A percentile compares a stretch with the other conserved stretches of the same genome.
Conservation (phyloP, 768 basidiomycete genomes). For the Pleurotus djamor region DNA sequence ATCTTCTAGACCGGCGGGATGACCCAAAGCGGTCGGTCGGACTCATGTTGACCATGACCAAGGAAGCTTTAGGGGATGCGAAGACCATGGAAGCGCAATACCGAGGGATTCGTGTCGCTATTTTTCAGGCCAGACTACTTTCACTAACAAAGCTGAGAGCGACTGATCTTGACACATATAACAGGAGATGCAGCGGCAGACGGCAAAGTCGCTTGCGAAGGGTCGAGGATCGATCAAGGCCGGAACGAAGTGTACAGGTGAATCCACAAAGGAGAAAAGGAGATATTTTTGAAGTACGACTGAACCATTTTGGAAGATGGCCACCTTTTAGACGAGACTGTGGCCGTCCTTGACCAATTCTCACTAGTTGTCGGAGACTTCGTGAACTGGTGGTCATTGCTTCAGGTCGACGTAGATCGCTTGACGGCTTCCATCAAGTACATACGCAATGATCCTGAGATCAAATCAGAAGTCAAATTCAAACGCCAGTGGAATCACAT, state of each 20-base stretch:
- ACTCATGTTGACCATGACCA: not conserved
- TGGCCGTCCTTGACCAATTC: not conserved
- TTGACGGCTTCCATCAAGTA: not conserved
- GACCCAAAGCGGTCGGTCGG: not conserved
- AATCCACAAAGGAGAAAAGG: not conserved
- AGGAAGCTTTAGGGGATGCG: not conserved
- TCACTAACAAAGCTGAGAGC: too few relatives aligned
- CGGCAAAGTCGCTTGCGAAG: not conserved
- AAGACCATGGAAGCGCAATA: not conserved
- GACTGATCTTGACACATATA: not conserved
- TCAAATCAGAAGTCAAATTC: not conserved
- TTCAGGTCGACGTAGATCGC: constrained; percentile 2
- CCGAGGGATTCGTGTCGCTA: not conserved
- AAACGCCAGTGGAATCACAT: not conserved
- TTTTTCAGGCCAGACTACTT: not conserved
- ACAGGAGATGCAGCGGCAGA: not conserved
- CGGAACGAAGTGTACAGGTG: not conserved
- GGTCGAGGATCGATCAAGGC: not conserved
- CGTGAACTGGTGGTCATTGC: not conserved
- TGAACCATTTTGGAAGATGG: not conserved
- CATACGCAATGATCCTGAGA: not conserved
- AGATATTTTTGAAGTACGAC: not conserved
- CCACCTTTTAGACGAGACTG: not conserved
- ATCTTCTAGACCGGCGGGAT: not conserved
- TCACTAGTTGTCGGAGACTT: not conserved